These are phyloP conservation scores for Ceratobasidium sp. DNA, from an alignment of 1,284 basidiomycete species.

Conservation along the genomic window DNA sequence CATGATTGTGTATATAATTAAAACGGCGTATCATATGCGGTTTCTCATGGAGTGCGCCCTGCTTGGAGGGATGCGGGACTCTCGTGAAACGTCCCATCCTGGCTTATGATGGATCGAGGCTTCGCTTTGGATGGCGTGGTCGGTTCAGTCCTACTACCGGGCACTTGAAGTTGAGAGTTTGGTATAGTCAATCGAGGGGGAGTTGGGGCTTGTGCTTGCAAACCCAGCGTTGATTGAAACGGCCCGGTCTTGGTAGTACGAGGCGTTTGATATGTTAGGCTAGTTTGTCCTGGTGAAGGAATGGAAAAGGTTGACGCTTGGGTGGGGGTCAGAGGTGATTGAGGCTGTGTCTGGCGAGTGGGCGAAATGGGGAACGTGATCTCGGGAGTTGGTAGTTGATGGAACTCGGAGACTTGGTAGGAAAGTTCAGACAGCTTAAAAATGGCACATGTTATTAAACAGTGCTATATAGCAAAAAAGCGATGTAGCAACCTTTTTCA, in stretches of 20 bases:
- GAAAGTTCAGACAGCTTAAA: conserved; percentile 3
- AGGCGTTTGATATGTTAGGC: not conserved
- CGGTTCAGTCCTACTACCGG: conserved; percentile 1
- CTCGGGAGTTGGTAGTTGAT: conserved; percentile 9
- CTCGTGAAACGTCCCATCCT: conserved; percentile 16
- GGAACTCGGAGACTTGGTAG: conserved; percentile 17
- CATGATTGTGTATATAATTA: not conserved
- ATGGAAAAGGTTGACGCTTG: not conserved
- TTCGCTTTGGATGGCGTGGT: conserved; percentile 15
- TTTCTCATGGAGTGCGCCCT: not conserved
- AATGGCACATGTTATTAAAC: not conserved
- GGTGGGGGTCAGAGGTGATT: not conserved
- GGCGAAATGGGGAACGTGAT: conserved; percentile 13
- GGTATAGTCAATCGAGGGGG: conserved; percentile 11
- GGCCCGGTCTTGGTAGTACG: not conserved
- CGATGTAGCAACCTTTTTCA: conserved; percentile 9
- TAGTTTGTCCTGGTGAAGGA: not conserved
- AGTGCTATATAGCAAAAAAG: not conserved
- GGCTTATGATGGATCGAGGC: conserved; percentile 9
- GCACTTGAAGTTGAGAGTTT: no score
- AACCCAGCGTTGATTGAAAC: not conserved
- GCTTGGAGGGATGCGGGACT: conserved; percentile 8
- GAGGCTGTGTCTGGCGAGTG: not conserved
- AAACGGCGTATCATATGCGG: not conserved
- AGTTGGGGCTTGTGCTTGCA: not conserved